Conservation (phyloP, 129 eudicot species). For the Helichrysum umbraculigerum region DNA sequence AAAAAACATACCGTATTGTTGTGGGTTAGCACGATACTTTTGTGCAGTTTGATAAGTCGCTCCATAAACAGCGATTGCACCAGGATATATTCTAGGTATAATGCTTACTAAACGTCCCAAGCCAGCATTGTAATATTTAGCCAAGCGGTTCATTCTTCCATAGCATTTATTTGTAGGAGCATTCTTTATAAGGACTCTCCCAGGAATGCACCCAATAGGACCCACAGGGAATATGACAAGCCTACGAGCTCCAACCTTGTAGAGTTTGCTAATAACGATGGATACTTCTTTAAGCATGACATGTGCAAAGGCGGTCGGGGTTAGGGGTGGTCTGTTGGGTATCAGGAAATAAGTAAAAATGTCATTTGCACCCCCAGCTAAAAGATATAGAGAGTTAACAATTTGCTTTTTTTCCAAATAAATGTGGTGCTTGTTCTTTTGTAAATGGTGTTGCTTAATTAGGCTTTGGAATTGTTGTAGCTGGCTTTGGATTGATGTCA, state of each 20-base stretch:
- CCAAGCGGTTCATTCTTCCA: slow-evolving; percentile 53
- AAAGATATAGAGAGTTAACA: slow-evolving; percentile 41
- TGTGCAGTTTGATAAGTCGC: slow-evolving; percentile 42
- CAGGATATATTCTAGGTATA: slow-evolving; percentile 44
- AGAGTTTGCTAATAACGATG: slow-evolving; percentile 41
- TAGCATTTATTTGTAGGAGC: slow-evolving; percentile 42
- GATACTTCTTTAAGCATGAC: slow-evolving; percentile 51
- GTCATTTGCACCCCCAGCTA: slow-evolving; percentile 70
- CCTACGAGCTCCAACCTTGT: slow-evolving; percentile 57
- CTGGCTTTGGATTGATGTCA: slow-evolving; percentile 60
- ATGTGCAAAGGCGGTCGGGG: slow-evolving; percentile 44
- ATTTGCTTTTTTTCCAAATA: slow-evolving; percentile 21
- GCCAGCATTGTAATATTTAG: slow-evolving; percentile 51
- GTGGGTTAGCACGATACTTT: slow-evolving; percentile 39
- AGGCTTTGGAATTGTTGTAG: slow-evolving; percentile 56
- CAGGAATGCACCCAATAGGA: slow-evolving; percentile 78
- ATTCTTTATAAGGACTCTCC: slow-evolving; percentile 48
- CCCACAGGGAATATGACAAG: slow-evolving; percentile 57
- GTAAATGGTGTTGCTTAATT: slow-evolving; percentile 35
- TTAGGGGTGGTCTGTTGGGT: slow-evolving; percentile 28
- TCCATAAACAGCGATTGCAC: slow-evolving; percentile 55
- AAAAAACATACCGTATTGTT: slow-evolving; percentile 43
- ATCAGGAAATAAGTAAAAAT: slow-evolving; percentile 54
- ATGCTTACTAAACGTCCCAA: slow-evolving; percentile 40
- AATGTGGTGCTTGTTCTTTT: neutral